Evolutionary conservation across 371 early-diverging fungal species (phyloP).

Genomic region (Circinella umbellata): DNA sequence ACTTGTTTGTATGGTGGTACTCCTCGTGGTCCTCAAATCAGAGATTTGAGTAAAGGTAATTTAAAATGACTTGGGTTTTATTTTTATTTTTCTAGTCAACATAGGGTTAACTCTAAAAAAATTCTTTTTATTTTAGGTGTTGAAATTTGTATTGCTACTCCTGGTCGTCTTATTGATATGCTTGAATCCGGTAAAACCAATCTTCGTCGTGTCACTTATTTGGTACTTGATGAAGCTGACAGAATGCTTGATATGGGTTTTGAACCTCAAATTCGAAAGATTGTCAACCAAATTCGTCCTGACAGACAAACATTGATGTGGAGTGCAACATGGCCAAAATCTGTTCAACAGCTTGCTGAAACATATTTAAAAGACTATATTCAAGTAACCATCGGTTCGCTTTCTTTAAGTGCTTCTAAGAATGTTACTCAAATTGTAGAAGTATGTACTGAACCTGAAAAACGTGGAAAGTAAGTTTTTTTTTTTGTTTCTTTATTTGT

Average conservation of each 20-base stretch:
- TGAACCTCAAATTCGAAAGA: constrained; percentile 99
- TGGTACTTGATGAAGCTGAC: constrained; percentile 99
- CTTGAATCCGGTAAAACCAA: constrained; percentile 88
- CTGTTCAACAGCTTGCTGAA: constrained; percentile 92
- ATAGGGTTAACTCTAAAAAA: no score
- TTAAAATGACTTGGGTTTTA: not conserved
- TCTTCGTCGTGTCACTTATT: constrained; percentile 94
- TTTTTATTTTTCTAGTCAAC: no score
- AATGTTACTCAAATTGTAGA: constrained; percentile 94
- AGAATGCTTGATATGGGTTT: constrained; percentile 99
- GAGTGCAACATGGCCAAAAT: constrained; percentile 99
- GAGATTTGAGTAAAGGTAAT: constrained; percentile 76
- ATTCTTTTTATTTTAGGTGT: constrained; percentile 54
- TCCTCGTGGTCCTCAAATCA: constrained; percentile 93
- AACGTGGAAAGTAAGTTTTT: constrained; percentile 67
- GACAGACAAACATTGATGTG: constrained; percentile 99
- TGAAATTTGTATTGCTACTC: constrained; percentile 99
- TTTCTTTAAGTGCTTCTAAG: constrained; percentile 93
- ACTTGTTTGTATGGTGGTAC: constrained; percentile 98
- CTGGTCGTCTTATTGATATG: constrained; percentile 99
- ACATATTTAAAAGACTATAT: constrained; percentile 96
- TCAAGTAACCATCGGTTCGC: constrained; percentile 98
- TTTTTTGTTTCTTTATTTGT: not conserved
- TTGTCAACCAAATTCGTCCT: constrained; percentile 98
- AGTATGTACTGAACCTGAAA: constrained; percentile 88